Conservation (phyloP, 2,329 filamentous ascomycete genomes). For the Aspergillus quadrilineatus region DNA sequence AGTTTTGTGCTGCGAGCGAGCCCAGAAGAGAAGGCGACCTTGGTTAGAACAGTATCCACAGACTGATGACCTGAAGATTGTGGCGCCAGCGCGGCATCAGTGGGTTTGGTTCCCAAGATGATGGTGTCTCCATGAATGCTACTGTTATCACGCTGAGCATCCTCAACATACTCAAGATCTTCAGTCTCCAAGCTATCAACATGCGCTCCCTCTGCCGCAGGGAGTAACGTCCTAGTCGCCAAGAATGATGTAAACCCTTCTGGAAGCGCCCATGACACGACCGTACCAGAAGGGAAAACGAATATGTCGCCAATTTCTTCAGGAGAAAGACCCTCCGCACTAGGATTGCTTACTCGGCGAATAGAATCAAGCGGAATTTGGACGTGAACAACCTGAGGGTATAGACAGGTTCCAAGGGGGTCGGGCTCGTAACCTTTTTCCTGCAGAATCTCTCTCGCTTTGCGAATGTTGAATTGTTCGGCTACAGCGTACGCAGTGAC, state of each 20-base stretch:
- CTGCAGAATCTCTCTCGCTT: slow-evolving; percentile 58
- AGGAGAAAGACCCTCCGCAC: slow-evolving; percentile 37
- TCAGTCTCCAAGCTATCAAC: slow-evolving; percentile 75
- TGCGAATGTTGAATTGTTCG: slow-evolving; percentile 63
- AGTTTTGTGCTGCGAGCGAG: slow-evolving; percentile 91
- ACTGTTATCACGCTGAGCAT: slow-evolving; percentile 70
- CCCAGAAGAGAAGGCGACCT: slow-evolving; percentile 94
- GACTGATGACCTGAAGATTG: slow-evolving; percentile 31
- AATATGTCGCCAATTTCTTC: slow-evolving; percentile 77
- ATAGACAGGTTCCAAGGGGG: slow-evolving; percentile 61
- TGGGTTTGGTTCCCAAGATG: slow-evolving; percentile 72
- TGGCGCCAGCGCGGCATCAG: slow-evolving; percentile 20
- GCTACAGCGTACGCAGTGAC: slow-evolving; percentile 67
- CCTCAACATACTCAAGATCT: slow-evolving; percentile 82
- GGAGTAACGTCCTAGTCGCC: slow-evolving; percentile 69
- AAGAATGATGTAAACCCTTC: slow-evolving; percentile 69
- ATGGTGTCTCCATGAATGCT: slow-evolving; percentile 84
- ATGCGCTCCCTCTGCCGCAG: slow-evolving; percentile 74
- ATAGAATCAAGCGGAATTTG: slow-evolving; percentile 50
- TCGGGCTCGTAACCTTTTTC: slow-evolving; percentile 62
- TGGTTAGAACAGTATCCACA: slow-evolving; percentile 72
- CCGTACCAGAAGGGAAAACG: slow-evolving; percentile 89
- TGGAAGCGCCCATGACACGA: slow-evolving; percentile 88
- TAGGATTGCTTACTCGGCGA: slow-evolving; percentile 44
- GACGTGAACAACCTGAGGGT: slow-evolving; percentile 65